Evolutionary conservation across 2,329 filamentous ascomycete genomes (phyloP).

Genomic region (Pseudogymnoascus sp.): DNA sequence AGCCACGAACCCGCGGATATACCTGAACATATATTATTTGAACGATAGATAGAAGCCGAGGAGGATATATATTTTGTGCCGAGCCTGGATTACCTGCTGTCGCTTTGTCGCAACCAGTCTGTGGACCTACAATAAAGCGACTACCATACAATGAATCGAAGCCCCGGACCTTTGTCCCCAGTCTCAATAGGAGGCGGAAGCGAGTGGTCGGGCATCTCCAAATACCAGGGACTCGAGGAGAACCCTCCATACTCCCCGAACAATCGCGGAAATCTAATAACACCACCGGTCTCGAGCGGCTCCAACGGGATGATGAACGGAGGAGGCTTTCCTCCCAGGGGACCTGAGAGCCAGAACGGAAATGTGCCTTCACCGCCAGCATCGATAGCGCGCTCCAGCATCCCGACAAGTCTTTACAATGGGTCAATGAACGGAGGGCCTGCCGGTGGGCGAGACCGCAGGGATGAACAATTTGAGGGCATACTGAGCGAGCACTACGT

Average conservation of each 20-base stretch:
- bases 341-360: constrained; percentile 42
- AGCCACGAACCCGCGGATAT: neutral
- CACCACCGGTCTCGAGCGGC: constrained; percentile 64
- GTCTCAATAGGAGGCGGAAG: constrained; percentile 68
- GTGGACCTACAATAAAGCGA: constrained; percentile 10
- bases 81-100: neutral
- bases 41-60: neutral
- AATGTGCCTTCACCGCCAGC: constrained; percentile 76
- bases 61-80: neutral
- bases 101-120: constrained; percentile 4
- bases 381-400: constrained; percentile 79
- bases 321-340: constrained; percentile 45
- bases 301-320: constrained; percentile 57
- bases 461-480: constrained; percentile 58
- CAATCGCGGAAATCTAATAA: constrained; percentile 55
- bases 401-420: constrained; percentile 64
- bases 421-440: constrained; percentile 16
- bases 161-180: constrained; percentile 73
- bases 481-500: constrained; percentile 75
- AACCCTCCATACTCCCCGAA: constrained; percentile 43
- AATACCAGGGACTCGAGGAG: constrained; percentile 54
- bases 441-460: constrained; percentile 55
- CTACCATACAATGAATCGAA: constrained; percentile 55
- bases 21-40: constrained; percentile 4
- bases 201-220: constrained; percentile 70